Evolutionary conservation across 2,329 filamentous ascomycete genomes (phyloP).

Genomic region (Dactylellina cionopaga): DNA sequence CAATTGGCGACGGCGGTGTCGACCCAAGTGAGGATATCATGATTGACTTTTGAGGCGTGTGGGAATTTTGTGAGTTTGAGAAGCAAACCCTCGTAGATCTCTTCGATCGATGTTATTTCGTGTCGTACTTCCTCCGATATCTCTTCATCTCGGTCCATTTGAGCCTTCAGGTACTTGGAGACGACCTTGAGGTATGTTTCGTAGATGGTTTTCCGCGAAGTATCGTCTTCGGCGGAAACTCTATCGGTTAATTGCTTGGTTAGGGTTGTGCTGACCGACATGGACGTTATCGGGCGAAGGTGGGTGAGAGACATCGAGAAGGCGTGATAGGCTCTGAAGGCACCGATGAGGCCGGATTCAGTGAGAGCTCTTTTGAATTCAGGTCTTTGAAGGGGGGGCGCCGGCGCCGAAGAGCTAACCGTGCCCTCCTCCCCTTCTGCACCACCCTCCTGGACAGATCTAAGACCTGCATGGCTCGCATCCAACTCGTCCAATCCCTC

Average conservation of each 20-base stretch:
- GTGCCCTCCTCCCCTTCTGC: constrained; percentile 3
- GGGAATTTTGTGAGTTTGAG: constrained; percentile 85
- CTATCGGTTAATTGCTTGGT: constrained; percentile 35
- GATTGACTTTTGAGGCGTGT: constrained; percentile 79
- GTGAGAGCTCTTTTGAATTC: constrained; percentile 35
- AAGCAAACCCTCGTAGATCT: constrained; percentile 80
- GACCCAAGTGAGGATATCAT: constrained; percentile 83
- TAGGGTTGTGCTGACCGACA: constrained; percentile 21
- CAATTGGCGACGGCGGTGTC: constrained; percentile 84
- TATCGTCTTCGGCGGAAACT: constrained; percentile 35
- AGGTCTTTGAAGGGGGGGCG: constrained; percentile 18
- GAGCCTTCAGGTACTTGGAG: constrained; percentile 37
- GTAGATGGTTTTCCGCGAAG: constrained; percentile 46
- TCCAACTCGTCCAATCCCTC: constrained; percentile 46
- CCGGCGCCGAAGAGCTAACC: constrained; percentile 1
- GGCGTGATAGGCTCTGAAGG: constrained; percentile 50
- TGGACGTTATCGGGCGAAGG: constrained; percentile 24
- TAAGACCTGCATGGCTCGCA: constrained; percentile 21
- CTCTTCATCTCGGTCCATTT: constrained; percentile 53
- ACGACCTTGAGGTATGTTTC: constrained; percentile 52
- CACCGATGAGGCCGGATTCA: constrained; percentile 43
- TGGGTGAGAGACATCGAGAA: constrained; percentile 43
- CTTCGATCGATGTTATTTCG: constrained; percentile 82
- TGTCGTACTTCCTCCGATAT: constrained; percentile 73
- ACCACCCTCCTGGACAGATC: constrained; percentile 18